Evolutionary conservation across 768 basidiomycete species (phyloP), one percentile per base, ranked within the genome.

Genomic region (Kwoniella botswanensis): DNA sequence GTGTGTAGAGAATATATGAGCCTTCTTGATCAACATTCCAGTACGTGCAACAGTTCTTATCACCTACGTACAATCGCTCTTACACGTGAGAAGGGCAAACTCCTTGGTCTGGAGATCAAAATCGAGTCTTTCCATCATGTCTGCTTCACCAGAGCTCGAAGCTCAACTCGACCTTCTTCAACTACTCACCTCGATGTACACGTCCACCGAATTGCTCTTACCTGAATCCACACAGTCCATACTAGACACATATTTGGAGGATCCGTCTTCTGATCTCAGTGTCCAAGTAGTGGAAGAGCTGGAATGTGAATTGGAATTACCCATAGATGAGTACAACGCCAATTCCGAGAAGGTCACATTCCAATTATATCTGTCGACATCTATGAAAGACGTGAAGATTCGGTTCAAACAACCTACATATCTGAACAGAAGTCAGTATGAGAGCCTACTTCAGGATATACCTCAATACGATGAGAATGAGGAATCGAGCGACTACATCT

Each of bases 101-200:
- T 35, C 35, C 35, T 35, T 35, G 5, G 35, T 35, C 35, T 35
- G 7, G 35, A 35, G 35, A 35, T 35, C 35, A 35, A 9, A 26
- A 35, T 35, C 7, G 5, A 35, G 35, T 35, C 35, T 4, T 35
- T 9, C 35, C 7, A 1, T 35, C 2, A 63, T 63, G 63, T 26
- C 63, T 7, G 6, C 11, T 26, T 10, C 35, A 5, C 61, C 60
- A 71, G 58, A 74, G 7, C 46, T 74, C 7, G 65, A 72, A 24
- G 50, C 69, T 0, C 76, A 79, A 26, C 67, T 79, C 22, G 64
- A 68, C 2, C 75, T 74, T 2, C 63, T 82, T 55, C 71, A 76
- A 41, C 70, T 82, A 13, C 74, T 77, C n/a, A 52, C 72, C 52
- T 76, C 80, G 12, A 75, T 83, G 73, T 83, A 79, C 55, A 74